These are phyloP conservation scores for Cladorrhinum sp. DNA, from an alignment of 2,329 filamentous ascomycete species.

Conservation along the genomic window DNA sequence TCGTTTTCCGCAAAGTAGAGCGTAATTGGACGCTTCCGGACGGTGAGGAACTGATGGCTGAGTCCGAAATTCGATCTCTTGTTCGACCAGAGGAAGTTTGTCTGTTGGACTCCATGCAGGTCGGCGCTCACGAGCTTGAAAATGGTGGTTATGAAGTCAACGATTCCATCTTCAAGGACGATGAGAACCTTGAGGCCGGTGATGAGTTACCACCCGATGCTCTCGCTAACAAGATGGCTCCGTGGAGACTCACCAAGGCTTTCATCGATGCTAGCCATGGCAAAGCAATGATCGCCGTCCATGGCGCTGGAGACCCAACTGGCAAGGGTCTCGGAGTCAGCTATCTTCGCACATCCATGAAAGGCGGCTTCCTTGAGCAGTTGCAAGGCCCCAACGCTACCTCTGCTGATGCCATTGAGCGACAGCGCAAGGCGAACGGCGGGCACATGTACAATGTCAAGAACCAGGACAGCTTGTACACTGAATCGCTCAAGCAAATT, in stretches of 20 bases:
- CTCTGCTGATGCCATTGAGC: constrained; percentile 79
- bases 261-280: constrained; percentile 91
- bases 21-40: constrained; percentile 81
- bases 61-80: constrained; percentile 76
- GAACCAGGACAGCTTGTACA: constrained; percentile 87
- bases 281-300: constrained; percentile 94
- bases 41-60: constrained; percentile 74
- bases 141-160: constrained; percentile 81
- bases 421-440: constrained; percentile 82
- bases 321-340: constrained; percentile 92
- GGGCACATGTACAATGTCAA: constrained; percentile 98
- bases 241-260: constrained; percentile 95
- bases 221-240: constrained; percentile 83
- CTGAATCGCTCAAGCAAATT: constrained; percentile 84
- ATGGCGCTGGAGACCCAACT: constrained; percentile 92
- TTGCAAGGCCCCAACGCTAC: constrained; percentile 63
- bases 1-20: constrained; percentile 82
- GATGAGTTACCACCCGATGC: constrained; percentile 67
- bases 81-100: constrained; percentile 96
- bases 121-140: constrained; percentile 83
- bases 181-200: constrained; percentile 57
- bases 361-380: constrained; percentile 87
- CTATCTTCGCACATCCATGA: constrained; percentile 98
- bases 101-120: constrained; percentile 92
- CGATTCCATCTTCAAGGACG: constrained; percentile 60